Base-by-base conservation (phyloP, 1,139 yeast species). In the Meyerozyma guilliermondii region DNA sequence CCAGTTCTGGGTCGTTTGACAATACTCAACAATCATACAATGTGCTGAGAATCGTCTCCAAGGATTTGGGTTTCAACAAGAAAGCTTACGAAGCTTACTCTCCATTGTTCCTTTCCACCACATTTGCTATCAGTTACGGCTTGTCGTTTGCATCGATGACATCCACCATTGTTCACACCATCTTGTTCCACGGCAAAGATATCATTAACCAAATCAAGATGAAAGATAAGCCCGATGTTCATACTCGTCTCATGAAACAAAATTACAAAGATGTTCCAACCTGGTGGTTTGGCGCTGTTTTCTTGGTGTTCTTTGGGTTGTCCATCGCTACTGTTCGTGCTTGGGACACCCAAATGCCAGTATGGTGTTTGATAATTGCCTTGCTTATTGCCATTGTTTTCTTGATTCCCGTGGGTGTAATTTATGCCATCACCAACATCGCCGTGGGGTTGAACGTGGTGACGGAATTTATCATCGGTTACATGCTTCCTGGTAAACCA, bases 101-200 rank as follows among this genome's bases (percentile, higher is more conserved):
- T 3, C 83, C 83, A 8, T 70, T 83, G 42, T 83, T 74, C 59
- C 64, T 83, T 46, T 71, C 87, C 5, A 74, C 86, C n/a, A 74
- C 86, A 2, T 80, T 77, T 56, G 78, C 83, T 13, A 57, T 83
- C 18, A 66, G 80, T 10, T 81, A 82, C 52, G 87, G 86, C 38
- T 61, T 80, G 55, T 72, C 81, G 7, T 81, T 81, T 63, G 88
- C 88, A 9, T 63, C 84, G 3, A 72, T 80, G 47, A 67, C 80
- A 13, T 76, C 84, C n/a, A 72, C 83, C 4, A 54, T 81, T 39
- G 63, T 71, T 17, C 85, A 82, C 58, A 71, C 80, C 23, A 55
- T 61, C 27, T 65, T 78, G 36, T 80, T 76, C 66, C 83, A 81
- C 53, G 78, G 84, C 46, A 65, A 59, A 41, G 80, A 76, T 45